phyloP scores from a whole-genome alignment of 768 basidiomycete genomes.

The Coprinopsis cinerea region DNA sequence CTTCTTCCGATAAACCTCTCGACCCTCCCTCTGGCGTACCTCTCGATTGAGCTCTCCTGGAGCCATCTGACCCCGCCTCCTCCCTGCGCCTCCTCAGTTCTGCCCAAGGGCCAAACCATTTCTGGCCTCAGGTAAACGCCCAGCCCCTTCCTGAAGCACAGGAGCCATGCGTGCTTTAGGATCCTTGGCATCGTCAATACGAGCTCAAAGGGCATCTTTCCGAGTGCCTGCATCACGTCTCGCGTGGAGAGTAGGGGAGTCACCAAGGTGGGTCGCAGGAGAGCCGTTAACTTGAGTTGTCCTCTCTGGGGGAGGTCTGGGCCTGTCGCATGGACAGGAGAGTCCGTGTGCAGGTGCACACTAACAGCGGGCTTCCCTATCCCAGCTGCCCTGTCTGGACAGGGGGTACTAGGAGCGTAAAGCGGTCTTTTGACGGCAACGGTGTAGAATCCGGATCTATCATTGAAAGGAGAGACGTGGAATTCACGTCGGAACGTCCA shows the following conservation, averaged over 20 bases:
- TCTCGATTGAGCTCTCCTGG: conserved; percentile 25
- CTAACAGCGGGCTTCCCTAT: conserved; percentile 31
- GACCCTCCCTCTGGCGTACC: conserved; percentile 25
- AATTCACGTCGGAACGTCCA: conserved; percentile 67
- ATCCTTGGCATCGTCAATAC: conserved; percentile 56
- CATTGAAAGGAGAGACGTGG: conserved; percentile 76
- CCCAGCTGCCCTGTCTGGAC: conserved; percentile 6
- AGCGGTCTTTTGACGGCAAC: conserved; percentile 47
- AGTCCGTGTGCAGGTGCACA: conserved; percentile 31
- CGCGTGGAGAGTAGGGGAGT: conserved; percentile 32
- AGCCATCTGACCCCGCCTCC: conserved; percentile 33
- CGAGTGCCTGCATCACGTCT: conserved; percentile 33
- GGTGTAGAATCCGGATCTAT: conserved; percentile 59
- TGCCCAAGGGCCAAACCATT: conserved; percentile 27
- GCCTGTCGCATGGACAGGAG: neutral
- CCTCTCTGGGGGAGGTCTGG: conserved; percentile 14
- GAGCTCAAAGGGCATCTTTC: conserved; percentile 44
- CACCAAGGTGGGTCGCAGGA: conserved; percentile 31
- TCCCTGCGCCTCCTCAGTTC: neutral
- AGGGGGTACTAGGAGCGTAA: conserved; percentile 16
- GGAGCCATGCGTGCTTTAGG: conserved; percentile 48
- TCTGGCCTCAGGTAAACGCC: conserved; percentile 57
- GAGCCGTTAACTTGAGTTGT: conserved; percentile 48
- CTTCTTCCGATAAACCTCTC: conserved; percentile 34
- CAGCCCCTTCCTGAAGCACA: conserved; percentile 56